A percentile compares a stretch with the other conserved stretches of the same genome.
These are phyloP conservation scores for Taphrina confusa DNA, from an alignment of 1,139 yeast species.

Conservation along the genomic window DNA sequence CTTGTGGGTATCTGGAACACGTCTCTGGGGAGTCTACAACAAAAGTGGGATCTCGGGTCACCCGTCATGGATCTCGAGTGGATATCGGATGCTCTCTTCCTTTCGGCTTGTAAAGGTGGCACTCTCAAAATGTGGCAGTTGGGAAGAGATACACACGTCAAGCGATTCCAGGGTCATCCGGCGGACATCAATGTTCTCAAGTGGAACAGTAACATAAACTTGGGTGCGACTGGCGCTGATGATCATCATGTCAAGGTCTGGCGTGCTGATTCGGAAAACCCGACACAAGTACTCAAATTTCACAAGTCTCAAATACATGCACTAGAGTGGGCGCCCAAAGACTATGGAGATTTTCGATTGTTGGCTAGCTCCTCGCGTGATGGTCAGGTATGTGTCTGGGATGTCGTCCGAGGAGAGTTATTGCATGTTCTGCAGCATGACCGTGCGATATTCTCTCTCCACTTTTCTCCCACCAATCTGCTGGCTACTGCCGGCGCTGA, in stretches of 20 bases:
- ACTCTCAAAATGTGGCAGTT: conserved; percentile 63
- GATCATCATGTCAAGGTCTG: conserved; percentile 49
- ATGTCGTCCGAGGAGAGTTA: conserved; percentile 31
- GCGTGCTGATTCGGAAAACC: conserved; percentile 29
- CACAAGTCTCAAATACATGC: conserved; percentile 24
- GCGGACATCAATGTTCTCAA: conserved; percentile 59
- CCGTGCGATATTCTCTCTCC: conserved; percentile 25
- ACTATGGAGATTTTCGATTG: conserved; percentile 18
- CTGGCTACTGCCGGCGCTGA: conserved; percentile 35
- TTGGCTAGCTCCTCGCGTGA: conserved; percentile 31
- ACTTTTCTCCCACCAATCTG: conserved; percentile 23
- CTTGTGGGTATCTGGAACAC: conserved; percentile 59
- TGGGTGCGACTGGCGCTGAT: conserved; percentile 36
- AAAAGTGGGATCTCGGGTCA: conserved; percentile 48
- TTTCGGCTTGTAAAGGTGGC: conserved; percentile 62
- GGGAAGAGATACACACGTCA: conserved; percentile 56
- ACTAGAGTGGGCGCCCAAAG: conserved; percentile 28
- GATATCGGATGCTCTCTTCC: conserved; percentile 71
- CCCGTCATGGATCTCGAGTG: conserved; percentile 64
- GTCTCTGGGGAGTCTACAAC: conserved; percentile 53
- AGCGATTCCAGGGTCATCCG: conserved; percentile 69
- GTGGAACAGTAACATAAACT: conserved; percentile 53
- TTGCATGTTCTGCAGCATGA: conserved; percentile 33
- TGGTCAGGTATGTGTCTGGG: conserved; percentile 35
- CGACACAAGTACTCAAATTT: conserved; percentile 22